Conservation (phyloP, 2,329 filamentous ascomycete species). For the Aspergillus pseudotamarii region DNA sequence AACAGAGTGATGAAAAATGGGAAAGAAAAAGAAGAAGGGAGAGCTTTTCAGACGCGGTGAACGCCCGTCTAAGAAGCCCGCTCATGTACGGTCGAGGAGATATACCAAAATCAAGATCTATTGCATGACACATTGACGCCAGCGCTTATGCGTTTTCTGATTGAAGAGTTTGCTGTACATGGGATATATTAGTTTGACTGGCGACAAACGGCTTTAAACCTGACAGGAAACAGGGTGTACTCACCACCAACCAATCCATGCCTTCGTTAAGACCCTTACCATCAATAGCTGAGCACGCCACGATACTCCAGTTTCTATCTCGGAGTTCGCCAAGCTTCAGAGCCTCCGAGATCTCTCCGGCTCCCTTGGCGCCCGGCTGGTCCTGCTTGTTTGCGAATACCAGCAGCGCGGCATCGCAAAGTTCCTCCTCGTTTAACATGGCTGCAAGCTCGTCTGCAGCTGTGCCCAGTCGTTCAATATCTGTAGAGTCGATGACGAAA, state of each 20-base stretch:
- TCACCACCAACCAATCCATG: slow-evolving; percentile 97
- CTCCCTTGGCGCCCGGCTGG: slow-evolving; percentile 93
- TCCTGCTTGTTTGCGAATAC: slow-evolving; percentile 99
- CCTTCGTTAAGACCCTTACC: slow-evolving; percentile 93
- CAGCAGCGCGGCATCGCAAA: slow-evolving; percentile 86
- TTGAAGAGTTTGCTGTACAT: slow-evolving; percentile 46
- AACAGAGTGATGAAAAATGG: slow-evolving; percentile 26
- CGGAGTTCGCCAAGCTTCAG: slow-evolving; percentile 86
- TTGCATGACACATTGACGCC: slow-evolving; percentile 31
- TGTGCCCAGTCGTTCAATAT: slow-evolving; percentile 91
- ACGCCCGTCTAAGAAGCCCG: slow-evolving; percentile 13
- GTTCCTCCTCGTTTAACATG: slow-evolving; percentile 96
- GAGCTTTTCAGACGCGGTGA: slow-evolving; percentile 22
- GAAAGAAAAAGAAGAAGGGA: slow-evolving; percentile 16
- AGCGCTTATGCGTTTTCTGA: slow-evolving; percentile 45
- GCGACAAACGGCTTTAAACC: not conserved
- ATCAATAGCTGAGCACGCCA: slow-evolving; percentile 95
- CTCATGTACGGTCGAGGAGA: slow-evolving; percentile 20
- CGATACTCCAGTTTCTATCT: slow-evolving; percentile 98
- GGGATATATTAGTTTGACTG: slow-evolving; percentile 16
- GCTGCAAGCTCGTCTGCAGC: slow-evolving; percentile 89
- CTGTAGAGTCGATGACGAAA: slow-evolving; percentile 97
- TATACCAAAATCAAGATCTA: slow-evolving; percentile 36
- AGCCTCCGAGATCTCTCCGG: slow-evolving; percentile 94
- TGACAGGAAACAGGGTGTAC: slow-evolving; percentile 31